Base-by-base conservation (phyloP, 2,329 filamentous ascomycete species). In the Colletotrichum viniferum region DNA sequence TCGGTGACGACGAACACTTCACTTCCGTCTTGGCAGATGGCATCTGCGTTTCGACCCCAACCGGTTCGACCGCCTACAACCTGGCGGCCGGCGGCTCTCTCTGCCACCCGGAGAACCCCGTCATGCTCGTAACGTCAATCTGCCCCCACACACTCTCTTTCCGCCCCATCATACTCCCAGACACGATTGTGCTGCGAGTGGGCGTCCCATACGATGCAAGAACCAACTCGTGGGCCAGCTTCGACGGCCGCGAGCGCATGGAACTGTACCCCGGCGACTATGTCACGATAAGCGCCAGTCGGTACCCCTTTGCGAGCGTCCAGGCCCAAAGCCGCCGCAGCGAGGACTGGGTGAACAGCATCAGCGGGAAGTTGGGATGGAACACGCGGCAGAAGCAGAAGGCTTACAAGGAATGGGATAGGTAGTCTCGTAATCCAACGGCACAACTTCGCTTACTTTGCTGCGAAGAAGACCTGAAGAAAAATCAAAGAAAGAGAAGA, bases 71-170 rank as follows among this genome's bases (percentile, higher is more conserved):
- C 16, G 96, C 96, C 21, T 78, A 78, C 86, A 98, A 98, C 81
- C 92, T 98, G 24, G 96, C 96, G 0, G 96, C 96, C 0, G 97
- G 97, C n/a, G 96, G 96, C 24, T 98, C 95, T 4, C 90, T 98
- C 28, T 98, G 96, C 81, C 96, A 98, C 82, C 96, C 96, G 0
- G 97, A 98, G 80, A 98, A 98, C 82, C 97, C 96, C 0, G 96
- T 98, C 63, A 98, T 98, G 85, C 92, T 98, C 3, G 92, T 98
- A 7, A 98, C 96, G 1, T 94, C 96, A 65, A 98, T 98, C 71
- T 98, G 96, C 82, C 95, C 97, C 2, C 96, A 98, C 84, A 98
- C 96, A 0, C 89, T 98, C 4, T 98, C 95, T 4, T 98, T 98
- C 89, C 91, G 97, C 13, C 96, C 96, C n/a, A 97, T 98, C 80